Evolutionary conservation across 192 early-diverging fungal species (phyloP).

Genomic region (Coemansia aciculifera): DNA sequence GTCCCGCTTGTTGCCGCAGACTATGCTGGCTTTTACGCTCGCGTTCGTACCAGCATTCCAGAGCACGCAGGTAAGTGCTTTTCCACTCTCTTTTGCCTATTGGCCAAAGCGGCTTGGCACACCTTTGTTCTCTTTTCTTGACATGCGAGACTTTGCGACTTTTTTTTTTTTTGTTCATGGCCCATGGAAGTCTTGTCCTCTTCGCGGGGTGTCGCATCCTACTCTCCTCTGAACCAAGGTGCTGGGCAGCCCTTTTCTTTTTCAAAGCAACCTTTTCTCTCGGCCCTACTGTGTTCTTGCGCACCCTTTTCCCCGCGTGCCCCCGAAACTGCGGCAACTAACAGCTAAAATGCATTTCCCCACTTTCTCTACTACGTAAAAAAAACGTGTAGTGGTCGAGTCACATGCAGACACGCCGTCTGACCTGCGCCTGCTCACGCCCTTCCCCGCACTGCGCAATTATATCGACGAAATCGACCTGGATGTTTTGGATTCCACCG

Average conservation of each 20-base stretch:
- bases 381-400: slow-evolving; percentile 73
- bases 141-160: background rate
- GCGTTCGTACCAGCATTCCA: slow-evolving; percentile 65
- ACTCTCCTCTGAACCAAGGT: background rate
- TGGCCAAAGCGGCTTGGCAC: background rate
- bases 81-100: slow-evolving; percentile 5
- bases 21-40: slow-evolving; percentile 76
- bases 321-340: background rate
- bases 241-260: background rate
- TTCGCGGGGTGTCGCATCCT: background rate
- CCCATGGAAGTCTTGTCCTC: background rate
- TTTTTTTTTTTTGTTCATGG: background rate
- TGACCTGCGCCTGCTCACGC: slow-evolving; percentile 82
- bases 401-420: slow-evolving; percentile 75
- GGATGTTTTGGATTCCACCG: slow-evolving; percentile 61
- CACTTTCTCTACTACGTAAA: background rate
- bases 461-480: slow-evolving; percentile 73
- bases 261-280: background rate
- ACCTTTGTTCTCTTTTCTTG: background rate
- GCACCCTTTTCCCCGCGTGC: background rate
- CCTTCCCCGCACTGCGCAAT: slow-evolving; percentile 70
- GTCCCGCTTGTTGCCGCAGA: slow-evolving; percentile 72
- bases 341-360: background rate
- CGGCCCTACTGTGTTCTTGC: background rate
- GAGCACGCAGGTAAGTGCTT: slow-evolving; percentile 77